Base-by-base conservation (phyloP, 208 protist species). In the Leishmania arabica region DNA sequence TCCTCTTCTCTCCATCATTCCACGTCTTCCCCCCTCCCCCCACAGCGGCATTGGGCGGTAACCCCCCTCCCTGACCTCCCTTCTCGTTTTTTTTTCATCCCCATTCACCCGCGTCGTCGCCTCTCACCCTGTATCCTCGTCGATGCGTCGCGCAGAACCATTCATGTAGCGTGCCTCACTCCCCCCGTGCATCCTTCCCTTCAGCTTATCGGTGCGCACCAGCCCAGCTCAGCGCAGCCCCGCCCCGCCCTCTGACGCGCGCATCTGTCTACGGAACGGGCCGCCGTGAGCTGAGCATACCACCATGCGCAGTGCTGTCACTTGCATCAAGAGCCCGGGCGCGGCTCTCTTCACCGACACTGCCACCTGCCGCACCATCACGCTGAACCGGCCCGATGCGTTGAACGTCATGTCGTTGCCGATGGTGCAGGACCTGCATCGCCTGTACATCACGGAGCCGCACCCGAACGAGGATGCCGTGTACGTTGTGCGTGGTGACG, bases 371-470 rank as follows among this genome's bases (percentile, higher is more conserved):
- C 92, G 92, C 49, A 79, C 88, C 62, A 70, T 95, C 47, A 92
- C 85, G 34, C 76, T 93, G 7, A 86, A 81, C 54, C 81, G 84
- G 8, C 87, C 83, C 2, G 77, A 45, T 5, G 56, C 85, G 5
- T 80, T 95, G 21, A 93, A 95, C 75, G 56, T 86, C 47, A 71
- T 95, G 53, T 87, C 83, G 2, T 68, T 93, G 37, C 62, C 86
- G 31, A 92, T 93, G 85, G 77, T 88, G 49, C 65, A 77, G 47
- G 85, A 91, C 51, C 79, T 94, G 69, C 74, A 88, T 62, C 84
- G 69, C n/a, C 71, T 82, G 65, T 89, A 92, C 85, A 47, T 90
- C 45, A 77, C 79, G 3, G 78, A 68, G 34, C 84, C 90, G 31
- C 88, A 92, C 75, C 71, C 86, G 24, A 66, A 84, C 65, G n/a